Evolutionary conservation across 306 rosid genomes (phyloP).

Genomic region (Clitoria ternatea): DNA sequence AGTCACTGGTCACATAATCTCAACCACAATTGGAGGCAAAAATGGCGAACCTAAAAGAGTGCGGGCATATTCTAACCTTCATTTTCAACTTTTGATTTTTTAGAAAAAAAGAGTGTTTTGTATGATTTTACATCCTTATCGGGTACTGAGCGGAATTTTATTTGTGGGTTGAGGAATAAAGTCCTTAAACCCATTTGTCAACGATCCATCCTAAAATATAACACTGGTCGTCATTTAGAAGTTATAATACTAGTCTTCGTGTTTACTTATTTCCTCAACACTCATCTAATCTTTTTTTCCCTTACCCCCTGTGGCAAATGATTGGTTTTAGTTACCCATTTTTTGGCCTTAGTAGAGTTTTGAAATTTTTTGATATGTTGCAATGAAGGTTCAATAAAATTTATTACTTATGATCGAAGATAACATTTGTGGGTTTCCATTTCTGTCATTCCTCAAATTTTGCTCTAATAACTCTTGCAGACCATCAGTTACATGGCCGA

Average conservation of each 20-base stretch:
- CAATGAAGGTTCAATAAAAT: neutral
- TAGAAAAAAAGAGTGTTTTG: neutral
- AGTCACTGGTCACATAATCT: slow-evolving; percentile 87
- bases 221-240: neutral
- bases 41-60: slow-evolving; percentile 95
- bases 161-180: neutral
- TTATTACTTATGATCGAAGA: slow-evolving; percentile 6
- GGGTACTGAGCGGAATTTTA: neutral
- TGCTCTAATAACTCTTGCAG: slow-evolving; percentile 46
- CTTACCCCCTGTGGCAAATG: neutral
- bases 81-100: neutral
- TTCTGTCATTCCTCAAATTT: slow-evolving; percentile 11
- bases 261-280: neutral
- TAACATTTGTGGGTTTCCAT: neutral
- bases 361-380: neutral
- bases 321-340: neutral
- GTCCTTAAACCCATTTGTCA: neutral
- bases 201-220: neutral
- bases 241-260: too few relatives aligned
- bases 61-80: slow-evolving; percentile 21
- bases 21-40: slow-evolving; percentile 95
- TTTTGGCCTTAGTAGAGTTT: neutral
- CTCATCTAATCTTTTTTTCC: neutral
- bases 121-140: neutral
- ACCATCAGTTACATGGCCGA: slow-evolving; percentile 98